Evolutionary conservation across 345 rosid species (phyloP), one percentile per base, ranked within the genome.

Genomic region (Turritis glabra): DNA sequence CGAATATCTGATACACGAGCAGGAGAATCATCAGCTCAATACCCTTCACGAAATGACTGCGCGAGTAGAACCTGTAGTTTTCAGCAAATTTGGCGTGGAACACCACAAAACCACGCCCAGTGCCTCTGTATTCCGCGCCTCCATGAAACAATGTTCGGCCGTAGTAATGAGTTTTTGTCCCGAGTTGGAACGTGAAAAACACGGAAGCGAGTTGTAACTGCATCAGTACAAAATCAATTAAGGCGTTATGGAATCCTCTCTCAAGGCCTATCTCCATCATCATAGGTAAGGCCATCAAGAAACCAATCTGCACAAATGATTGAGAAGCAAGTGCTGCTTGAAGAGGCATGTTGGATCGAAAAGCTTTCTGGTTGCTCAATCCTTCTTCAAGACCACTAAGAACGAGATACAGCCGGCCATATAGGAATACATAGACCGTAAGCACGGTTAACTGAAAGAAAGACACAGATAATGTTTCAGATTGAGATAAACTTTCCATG

Each of bases 91-190:
- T 93, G 64, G 91, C 97, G 67, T 93, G 97, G 74, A 81, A 82
- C 79, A 93, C 93, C 23, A 93, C 98, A 62, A 93, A 93, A 3
- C 98, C 98, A 48, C 98, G 91, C 12, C 97, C 98, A n/a, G 98
- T 92, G n/a, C 89, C 84, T 83, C 98, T 85, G 81, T 90, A 90
- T 68, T 90, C 83, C 23, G 97, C 94, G 26, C 97, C 95, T 59
- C 95, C 97, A 69, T 90, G 97, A 53, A 90, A 88, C 73, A 90
- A 72, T 30, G 98, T 87, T 59, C 88, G 76, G 32, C 93, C 90
- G 50, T 80, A 88, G 73, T 88, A 88, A 69, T 87, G 94, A 22
- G 86, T 82, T 38, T 83, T 86, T 56, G 89, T 89, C 5, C 89
- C 94, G 19, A 89, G 94, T 17, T 86, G 81, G 73, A 87, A 89